These are phyloP conservation scores for Sphaerobolus stellatus DNA, from an alignment of 1,284 basidiomycete genomes.

Conservation along the genomic window DNA sequence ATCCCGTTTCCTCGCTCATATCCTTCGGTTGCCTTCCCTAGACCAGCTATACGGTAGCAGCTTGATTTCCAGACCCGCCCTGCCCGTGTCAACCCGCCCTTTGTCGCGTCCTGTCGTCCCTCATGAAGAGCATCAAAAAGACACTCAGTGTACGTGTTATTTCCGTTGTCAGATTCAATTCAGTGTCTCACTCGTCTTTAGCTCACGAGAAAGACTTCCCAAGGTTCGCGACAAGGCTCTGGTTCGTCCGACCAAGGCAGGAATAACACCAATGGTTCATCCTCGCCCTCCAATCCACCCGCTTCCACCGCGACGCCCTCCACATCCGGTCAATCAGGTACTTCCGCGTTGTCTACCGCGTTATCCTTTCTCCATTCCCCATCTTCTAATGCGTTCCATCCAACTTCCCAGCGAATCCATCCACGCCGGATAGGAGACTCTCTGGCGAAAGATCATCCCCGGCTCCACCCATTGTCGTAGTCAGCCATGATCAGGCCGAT, in stretches of 20 bases:
- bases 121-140: conserved; percentile 91
- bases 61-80: no score
- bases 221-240: conserved; percentile 45
- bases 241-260: conserved; percentile 57
- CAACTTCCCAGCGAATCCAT: conserved; percentile 24
- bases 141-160: conserved; percentile 53
- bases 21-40: no score
- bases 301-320: conserved; percentile 30
- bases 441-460: conserved; percentile 47
- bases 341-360: conserved; percentile 33
- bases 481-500: conserved; percentile 65
- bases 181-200: conserved; percentile 33
- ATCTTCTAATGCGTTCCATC: conserved; percentile 34
- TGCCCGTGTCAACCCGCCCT: conserved; percentile 1
- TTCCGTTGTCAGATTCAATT: conserved; percentile 19
- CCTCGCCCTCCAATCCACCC: conserved; percentile 64
- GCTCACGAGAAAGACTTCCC: conserved; percentile 65
- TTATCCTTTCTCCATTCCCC: conserved; percentile 25
- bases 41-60: no score
- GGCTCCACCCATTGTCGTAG: conserved; percentile 87
- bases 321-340: conserved; percentile 41
- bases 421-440: conserved; percentile 53
- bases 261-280: conserved; percentile 42
- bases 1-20: conserved; percentile 10
- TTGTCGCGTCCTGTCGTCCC: conserved; percentile 10